These are phyloP conservation scores for Neonothopanus nambi DNA, from an alignment of 1,284 basidiomycete genomes.

Conservation along the genomic window DNA sequence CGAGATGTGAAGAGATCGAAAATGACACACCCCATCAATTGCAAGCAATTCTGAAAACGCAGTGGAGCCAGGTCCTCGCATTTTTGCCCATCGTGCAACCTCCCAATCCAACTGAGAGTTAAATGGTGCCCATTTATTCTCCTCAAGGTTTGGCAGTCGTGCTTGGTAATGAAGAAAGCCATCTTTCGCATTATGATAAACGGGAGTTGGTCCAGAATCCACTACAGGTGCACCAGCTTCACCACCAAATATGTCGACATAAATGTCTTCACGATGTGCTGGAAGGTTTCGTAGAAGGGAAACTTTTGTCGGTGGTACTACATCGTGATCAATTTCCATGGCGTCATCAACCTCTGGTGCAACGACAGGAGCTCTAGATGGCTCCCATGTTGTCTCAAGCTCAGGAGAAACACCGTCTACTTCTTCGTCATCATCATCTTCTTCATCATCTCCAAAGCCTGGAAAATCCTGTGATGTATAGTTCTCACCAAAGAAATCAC, in stretches of 20 bases:
- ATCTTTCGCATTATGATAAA: neutral
- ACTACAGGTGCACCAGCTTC: neutral
- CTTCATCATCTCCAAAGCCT: neutral
- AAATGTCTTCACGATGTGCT: neutral
- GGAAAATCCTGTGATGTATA: neutral
- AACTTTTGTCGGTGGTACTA: neutral
- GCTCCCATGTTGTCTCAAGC: neutral
- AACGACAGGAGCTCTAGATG: neutral
- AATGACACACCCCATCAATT: constrained; percentile 17
- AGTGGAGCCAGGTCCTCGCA: constrained; percentile 17
- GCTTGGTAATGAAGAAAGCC: neutral
- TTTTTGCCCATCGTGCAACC: constrained; percentile 19
- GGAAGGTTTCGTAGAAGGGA: neutral
- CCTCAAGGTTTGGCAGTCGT: too few relatives aligned
- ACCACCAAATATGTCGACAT: neutral
- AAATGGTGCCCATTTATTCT: too few relatives aligned
- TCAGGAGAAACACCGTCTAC: neutral
- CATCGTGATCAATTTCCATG: neutral
- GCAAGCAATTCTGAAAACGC: constrained; percentile 17
- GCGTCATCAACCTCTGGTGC: neutral
- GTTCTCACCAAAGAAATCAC: neutral
- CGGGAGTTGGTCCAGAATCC: neutral
- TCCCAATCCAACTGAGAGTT: constrained; percentile 21
- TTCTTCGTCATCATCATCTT: neutral
- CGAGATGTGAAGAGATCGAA: neutral